These are phyloP conservation scores for Phialemoniopsis sp. DNA, from an alignment of 2,329 filamentous ascomycete species.

Conservation along the genomic window DNA sequence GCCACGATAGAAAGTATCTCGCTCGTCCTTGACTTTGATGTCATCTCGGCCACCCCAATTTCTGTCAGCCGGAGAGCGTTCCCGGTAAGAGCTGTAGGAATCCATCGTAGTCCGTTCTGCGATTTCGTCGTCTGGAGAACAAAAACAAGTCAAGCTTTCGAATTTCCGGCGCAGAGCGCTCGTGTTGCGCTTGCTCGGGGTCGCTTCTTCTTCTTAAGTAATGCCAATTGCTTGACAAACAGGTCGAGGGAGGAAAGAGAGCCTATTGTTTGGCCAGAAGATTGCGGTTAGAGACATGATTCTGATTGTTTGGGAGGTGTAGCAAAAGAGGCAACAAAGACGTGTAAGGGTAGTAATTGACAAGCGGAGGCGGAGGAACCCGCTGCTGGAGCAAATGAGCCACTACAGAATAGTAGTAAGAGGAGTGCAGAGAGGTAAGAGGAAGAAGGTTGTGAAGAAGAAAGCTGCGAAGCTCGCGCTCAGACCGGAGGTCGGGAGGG, in stretches of 20 bases:
- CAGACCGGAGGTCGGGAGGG: too few relatives aligned
- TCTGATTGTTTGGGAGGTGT: slow-evolving; percentile 22
- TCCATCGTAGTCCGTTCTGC: slow-evolving; percentile 39
- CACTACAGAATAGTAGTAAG: slow-evolving; percentile 4
- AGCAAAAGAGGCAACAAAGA: too few relatives aligned
- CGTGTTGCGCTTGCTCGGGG: slow-evolving; percentile 1
- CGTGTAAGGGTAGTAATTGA: slow-evolving; percentile 21
- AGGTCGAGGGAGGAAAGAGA: slow-evolving; percentile 18
- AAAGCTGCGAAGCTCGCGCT: too few relatives aligned
- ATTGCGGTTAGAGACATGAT: slow-evolving; percentile 53
- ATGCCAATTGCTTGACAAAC: slow-evolving; percentile 12
- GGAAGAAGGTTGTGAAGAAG: background rate
- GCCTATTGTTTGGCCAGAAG: slow-evolving; percentile 48
- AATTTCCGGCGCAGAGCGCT: slow-evolving; percentile 7
- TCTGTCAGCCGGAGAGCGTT: slow-evolving; percentile 52
- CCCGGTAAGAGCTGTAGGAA: slow-evolving; percentile 49
- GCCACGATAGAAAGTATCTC: slow-evolving; percentile 60
- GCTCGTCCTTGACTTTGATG: slow-evolving; percentile 44
- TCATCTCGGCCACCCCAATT: slow-evolving; percentile 50
- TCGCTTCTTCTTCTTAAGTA: slow-evolving; percentile 19
- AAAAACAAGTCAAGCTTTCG: too few relatives aligned
- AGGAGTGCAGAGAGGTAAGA: background rate
- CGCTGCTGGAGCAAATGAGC: slow-evolving; percentile 5
- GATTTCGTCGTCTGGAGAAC: too few relatives aligned
- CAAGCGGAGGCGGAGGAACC: background rate